Conservation (phyloP, 1,284 basidiomycete genomes). For the Ganoderma sinense region DNA sequence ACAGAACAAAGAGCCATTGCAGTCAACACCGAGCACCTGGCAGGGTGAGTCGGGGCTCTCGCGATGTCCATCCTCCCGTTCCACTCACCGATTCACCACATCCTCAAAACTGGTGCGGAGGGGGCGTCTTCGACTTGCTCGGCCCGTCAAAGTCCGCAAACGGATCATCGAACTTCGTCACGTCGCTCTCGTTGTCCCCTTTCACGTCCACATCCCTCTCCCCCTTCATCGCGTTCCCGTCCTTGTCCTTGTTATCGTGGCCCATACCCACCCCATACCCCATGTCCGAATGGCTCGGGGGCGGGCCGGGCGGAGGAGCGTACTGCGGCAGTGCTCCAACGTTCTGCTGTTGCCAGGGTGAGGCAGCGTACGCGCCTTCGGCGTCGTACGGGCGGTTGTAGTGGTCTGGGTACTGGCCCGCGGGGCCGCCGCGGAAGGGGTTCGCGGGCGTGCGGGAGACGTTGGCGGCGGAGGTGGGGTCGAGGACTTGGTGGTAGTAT, state of each 20-base stretch:
- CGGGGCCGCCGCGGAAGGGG: constrained; percentile 10
- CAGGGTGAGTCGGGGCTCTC: neutral
- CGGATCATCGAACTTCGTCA: constrained; percentile 49
- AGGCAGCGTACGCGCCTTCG: constrained; percentile 32
- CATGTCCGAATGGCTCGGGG: constrained; percentile 45
- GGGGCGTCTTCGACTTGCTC: constrained; percentile 19
- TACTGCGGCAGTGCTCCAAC: constrained; percentile 32
- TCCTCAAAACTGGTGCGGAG: neutral
- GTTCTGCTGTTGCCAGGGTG: constrained; percentile 44
- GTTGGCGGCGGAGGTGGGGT: constrained; percentile 59
- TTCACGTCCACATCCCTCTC: constrained; percentile 27
- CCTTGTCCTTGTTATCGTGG: constrained; percentile 23
- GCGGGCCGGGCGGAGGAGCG: constrained; percentile 54
- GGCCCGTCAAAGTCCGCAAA: constrained; percentile 53
- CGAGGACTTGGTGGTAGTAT: constrained; percentile 76
- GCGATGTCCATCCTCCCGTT: no score
- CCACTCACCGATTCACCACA: no score
- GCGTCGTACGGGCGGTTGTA: constrained; percentile 51
- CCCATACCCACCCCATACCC: constrained; percentile 36
- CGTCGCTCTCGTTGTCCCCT: constrained; percentile 38
- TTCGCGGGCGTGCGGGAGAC: constrained; percentile 41
- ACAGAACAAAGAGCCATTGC: neutral
- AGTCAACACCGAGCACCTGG: neutral
- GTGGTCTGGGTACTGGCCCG: constrained; percentile 41
- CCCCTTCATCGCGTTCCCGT: constrained; percentile 38